Percentiles rank a stretch among this genome's conserved stretches.
phyloP scores from a whole-genome alignment of 805 yeast species.

The Tetrapisispora taiwanensis region DNA sequence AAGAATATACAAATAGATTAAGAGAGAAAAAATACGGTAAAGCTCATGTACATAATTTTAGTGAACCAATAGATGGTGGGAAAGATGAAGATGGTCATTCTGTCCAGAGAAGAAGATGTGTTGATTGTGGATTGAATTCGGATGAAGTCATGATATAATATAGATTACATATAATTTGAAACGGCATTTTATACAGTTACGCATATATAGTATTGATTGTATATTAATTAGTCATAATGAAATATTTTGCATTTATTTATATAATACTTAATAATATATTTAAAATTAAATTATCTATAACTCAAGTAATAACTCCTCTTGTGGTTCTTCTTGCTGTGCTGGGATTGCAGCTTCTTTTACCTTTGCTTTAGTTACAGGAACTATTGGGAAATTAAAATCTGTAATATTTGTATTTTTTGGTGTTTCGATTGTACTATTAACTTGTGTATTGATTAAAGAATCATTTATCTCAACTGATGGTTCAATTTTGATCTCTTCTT shows the following conservation, averaged over 20 bases:
- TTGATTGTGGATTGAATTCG: constrained; percentile 72
- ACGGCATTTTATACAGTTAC: too few species aligned
- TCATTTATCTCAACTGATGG: neutral
- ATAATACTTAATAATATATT: neutral
- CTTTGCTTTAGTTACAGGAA: constrained; percentile 27
- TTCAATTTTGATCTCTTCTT: neutral
- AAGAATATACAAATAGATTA: constrained; percentile 64
- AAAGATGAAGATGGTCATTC: constrained; percentile 33
- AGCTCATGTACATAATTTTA: constrained; percentile 69
- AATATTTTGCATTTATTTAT: neutral
- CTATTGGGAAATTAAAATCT: constrained; percentile 33
- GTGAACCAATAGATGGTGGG: constrained; percentile 42
- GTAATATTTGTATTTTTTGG: constrained; percentile 22
- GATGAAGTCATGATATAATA: constrained; percentile 59
- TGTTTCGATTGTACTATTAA: too few species aligned
- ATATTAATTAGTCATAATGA: neutral
- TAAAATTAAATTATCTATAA: constrained; percentile 13
- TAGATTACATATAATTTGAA: too few species aligned
- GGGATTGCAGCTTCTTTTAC: constrained; percentile 2
- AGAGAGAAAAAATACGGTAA: constrained; percentile 50
- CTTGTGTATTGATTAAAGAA: neutral
- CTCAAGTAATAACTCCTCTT: constrained; percentile 23
- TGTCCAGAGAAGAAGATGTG: constrained; percentile 51
- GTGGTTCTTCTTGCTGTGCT: constrained; percentile 1
- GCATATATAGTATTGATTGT: too few species aligned